Conservation (phyloP, 768 basidiomycete species). For the Boletus rubropictus region DNA sequence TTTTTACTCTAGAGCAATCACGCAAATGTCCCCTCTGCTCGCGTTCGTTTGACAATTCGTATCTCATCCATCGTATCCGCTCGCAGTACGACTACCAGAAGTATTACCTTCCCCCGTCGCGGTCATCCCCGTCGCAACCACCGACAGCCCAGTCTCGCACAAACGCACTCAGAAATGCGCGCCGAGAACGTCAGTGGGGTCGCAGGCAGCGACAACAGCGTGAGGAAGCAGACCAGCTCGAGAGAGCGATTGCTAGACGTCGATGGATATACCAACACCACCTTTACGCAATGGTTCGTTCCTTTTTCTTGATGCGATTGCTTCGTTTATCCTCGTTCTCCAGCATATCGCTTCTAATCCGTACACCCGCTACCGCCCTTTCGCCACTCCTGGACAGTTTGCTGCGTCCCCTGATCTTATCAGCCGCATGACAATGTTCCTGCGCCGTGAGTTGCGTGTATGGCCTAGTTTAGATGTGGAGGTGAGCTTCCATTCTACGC, state of each 20-base stretch:
- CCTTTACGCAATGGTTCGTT: conserved; percentile 78
- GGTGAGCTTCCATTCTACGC: conserved; percentile 36
- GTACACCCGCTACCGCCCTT: conserved; percentile 83
- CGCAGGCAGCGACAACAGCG: conserved; percentile 43
- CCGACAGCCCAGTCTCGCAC: conserved; percentile 27
- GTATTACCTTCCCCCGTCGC: conserved; percentile 65
- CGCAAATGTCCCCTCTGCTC: conserved; percentile 74
- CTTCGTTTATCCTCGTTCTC: conserved; percentile 3
- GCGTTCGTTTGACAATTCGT: conserved; percentile 53
- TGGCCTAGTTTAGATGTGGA: conserved; percentile 91
- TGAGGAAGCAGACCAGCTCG: conserved; percentile 64
- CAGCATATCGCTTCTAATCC: conserved; percentile 90
- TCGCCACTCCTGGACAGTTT: conserved; percentile 83
- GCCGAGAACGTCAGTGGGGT: conserved; percentile 51
- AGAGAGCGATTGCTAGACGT: conserved; percentile 65
- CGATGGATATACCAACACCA: conserved; percentile 76
- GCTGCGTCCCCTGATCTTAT: conserved; percentile 68
- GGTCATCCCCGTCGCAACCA: conserved; percentile 42
- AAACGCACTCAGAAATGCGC: conserved; percentile 27
- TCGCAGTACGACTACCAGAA: conserved; percentile 79
- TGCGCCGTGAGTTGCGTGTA: conserved; percentile 80
- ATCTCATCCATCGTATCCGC: conserved; percentile 75
- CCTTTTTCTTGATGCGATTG: background rate
- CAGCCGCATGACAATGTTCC: conserved; percentile 70
- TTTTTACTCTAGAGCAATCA: conserved; percentile 54